Evolutionary conservation across 352 stramenopile genomes (phyloP), one percentile per base, ranked within the genome.

Genomic region (Phytopythium aichiense): DNA sequence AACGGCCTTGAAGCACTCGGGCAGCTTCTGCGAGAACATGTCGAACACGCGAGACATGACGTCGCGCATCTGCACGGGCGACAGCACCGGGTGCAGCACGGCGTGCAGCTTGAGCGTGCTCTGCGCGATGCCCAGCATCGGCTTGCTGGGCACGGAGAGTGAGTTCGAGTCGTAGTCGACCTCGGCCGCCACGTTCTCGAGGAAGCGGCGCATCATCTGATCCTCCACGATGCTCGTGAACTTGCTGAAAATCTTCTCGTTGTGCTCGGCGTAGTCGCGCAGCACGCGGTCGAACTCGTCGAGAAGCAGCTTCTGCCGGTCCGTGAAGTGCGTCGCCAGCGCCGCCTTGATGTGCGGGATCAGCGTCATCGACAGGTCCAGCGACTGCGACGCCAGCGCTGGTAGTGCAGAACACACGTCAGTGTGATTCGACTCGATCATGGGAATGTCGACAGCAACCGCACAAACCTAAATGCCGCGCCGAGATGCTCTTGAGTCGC

Each of bases 151-250:
- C 50, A 94, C 67, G 3, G 75, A 51, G 7, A 89, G 61, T n/a
- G 68, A 79, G n/a, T 63, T 60, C 25, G 73, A 77, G 62, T 91
- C 74, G 60, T 95, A 88, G 58, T 92, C 75, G 61, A 93, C 77
- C 61, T 92, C 81, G 8, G 76, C 75, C 31, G 84, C 74, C 48
- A 94, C 72, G 37, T 91, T 91, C 56, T 94, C 84, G 49, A 95
- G 53, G 56, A 88, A 91, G 6, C 95, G 81, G 64, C 98, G 97
- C 72, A 99, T 96, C 68, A 98, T 98, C 63, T 95, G 86, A 58
- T 98, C 94, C 67, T 97, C 95, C 58, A 99, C 97, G 56, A 99
- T 99, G 56, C 82, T 97, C 1, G 98, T 97, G 74, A 99, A 98
- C 67, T 99, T 99, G 68, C 85, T 96, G 55, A 98, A 90, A 66